A percentile compares a stretch with the other conserved stretches of the same genome.
phyloP scores from a whole-genome alignment of 345 rosid genomes.

The Draba incana region DNA sequence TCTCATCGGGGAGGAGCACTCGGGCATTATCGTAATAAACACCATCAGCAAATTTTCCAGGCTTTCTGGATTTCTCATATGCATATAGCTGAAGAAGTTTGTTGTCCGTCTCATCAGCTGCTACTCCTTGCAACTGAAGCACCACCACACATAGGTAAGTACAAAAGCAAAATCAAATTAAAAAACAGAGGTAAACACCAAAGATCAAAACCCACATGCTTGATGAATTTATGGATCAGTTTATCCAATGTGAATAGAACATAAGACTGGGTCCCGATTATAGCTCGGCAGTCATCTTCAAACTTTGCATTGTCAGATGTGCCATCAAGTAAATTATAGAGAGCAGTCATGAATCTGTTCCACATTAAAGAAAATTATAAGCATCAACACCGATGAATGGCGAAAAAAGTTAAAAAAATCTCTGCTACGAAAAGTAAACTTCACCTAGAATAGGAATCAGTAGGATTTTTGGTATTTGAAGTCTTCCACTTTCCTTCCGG shows the following conservation, averaged over 20 bases:
- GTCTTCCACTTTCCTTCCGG: conserved; percentile 83
- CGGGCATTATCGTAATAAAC: conserved; percentile 81
- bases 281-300: conserved; percentile 94
- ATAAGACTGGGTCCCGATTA: conserved; percentile 89
- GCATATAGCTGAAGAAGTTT: conserved; percentile 82
- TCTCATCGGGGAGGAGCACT: conserved; percentile 79
- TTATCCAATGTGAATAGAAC: conserved; percentile 89
- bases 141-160: not conserved
- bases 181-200: not conserved
- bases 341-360: conserved; percentile 80
- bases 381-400: not conserved
- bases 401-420: conserved; percentile 6
- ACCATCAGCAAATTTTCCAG: conserved; percentile 58
- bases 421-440: conserved; percentile 12
- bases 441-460: conserved; percentile 85
- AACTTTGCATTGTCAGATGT: conserved; percentile 84
- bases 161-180: not conserved
- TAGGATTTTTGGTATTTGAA: conserved; percentile 57
- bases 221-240: conserved; percentile 77
- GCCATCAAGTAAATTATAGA: conserved; percentile 84
- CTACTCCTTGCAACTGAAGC: conserved; percentile 76
- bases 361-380: not conserved
- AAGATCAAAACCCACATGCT: conserved; percentile 55
- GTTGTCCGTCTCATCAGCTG: conserved; percentile 81
- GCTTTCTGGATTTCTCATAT: conserved; percentile 75